A percentile compares a stretch with the other conserved stretches of the same genome.
Conservation (phyloP, 306 rosid species). For the Corylus avellana region DNA sequence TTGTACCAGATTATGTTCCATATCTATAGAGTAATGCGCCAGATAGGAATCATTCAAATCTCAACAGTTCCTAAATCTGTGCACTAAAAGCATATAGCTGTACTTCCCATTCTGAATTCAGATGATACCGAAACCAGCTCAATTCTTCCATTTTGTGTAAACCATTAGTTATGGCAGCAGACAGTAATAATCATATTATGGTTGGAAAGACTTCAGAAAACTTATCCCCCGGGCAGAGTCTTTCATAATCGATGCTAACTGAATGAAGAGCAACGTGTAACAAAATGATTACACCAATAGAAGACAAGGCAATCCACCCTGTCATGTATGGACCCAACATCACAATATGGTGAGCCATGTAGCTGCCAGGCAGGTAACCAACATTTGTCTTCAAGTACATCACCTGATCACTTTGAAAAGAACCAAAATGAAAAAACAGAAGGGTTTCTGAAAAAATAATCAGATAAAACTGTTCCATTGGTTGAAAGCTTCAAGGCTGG, state of each 20-base stretch:
- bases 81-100: background rate
- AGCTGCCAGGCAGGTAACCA: background rate
- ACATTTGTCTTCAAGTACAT: background rate
- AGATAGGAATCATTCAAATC: no score
- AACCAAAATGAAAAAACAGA: background rate
- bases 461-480: background rate
- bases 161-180: background rate
- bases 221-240: background rate
- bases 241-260: background rate
- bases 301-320: background rate
- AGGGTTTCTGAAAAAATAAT: background rate
- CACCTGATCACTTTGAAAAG: background rate
- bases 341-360: background rate
- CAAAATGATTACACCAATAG: background rate
- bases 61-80: background rate
- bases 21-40: no score
- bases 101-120: background rate
- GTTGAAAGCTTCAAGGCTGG: no score
- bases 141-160: background rate
- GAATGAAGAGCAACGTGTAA: background rate
- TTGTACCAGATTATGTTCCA: background rate
- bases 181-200: background rate
- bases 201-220: background rate
- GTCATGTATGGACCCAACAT: background rate
- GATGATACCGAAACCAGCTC: background rate